Evolutionary conservation across 208 protist genomes (phyloP), one percentile per base, ranked within the genome.

Genomic region (Lotmaria passim): DNA sequence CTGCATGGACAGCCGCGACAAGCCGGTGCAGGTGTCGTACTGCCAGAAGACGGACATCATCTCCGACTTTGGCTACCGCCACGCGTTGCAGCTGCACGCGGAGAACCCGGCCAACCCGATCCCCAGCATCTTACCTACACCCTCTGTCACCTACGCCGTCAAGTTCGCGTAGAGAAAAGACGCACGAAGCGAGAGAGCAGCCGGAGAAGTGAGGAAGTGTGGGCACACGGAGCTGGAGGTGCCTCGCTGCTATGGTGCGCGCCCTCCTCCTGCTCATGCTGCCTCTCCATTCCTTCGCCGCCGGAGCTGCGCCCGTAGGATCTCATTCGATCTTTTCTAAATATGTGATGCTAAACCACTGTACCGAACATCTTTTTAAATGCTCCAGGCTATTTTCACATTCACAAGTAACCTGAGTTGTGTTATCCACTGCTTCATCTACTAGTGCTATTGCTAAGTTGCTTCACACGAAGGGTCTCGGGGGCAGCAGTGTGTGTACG

Each of bases 11-110:
- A 73, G 30, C 60, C 73, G 85, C 34, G 79, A 85, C 26, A 75
- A 83, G 44, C 85, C 81, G 41, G 46, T 90, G 67, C 85, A 90
- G 55, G 85, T 90, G 46, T 79, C 68, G 11, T 90, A 90, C 70
- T 90, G 81, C 64, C 69, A 85, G 30, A 79, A 81, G 39, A 87
- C 82, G 19, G 76, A 83, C 46, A 60, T 86, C 38, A 82, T 86
- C 58, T 87, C 81, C 24, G 71, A 79, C n/a, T 93, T 87, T 55
- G 87, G 87, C 47, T 83, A 79, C 64, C 69, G 73, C 24, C 87
- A 93, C 28, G 85, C 85, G 5, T 12, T 80, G 58, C 56, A 76
- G 65, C 65, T 91, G 31, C 80, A 86, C 55, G 61, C 69, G 14
- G 70, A 85, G 63, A 92, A 92, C 60, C 73, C 70, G 3, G 82